phyloP scores from a whole-genome alignment of 495 filamentous ascomycete species.

The Hypoxylon subgilvum region DNA sequence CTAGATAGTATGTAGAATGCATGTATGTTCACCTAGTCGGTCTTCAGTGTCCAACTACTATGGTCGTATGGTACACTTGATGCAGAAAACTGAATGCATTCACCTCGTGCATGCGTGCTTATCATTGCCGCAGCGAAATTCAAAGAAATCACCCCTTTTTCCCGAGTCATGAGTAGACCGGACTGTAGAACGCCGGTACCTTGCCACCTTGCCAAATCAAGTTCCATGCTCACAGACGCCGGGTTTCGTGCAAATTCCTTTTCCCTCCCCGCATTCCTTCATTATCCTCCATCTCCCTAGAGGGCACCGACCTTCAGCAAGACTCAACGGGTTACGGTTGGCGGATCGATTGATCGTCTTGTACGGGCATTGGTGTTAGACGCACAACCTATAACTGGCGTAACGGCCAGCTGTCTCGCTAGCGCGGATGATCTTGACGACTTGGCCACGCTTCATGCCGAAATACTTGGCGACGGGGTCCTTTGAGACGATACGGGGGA shows the following conservation, averaged over 20 bases:
- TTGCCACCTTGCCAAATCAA: conserved; percentile 34
- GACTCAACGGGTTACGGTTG: background rate
- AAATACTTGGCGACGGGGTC: conserved; percentile 94
- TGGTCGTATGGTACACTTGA: too few species aligned
- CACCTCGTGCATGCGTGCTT: too few species aligned
- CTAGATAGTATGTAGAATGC: too few species aligned
- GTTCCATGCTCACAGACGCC: conserved; percentile 34
- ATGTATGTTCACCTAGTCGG: too few species aligned
- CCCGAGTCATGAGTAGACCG: conserved; percentile 14
- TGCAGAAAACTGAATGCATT: too few species aligned
- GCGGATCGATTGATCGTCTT: background rate
- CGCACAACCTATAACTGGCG: conserved; percentile 70
- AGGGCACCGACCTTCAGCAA: too few species aligned
- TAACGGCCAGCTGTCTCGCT: conserved; percentile 79
- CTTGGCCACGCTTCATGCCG: conserved; percentile 88
- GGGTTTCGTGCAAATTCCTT: conserved; percentile 15
- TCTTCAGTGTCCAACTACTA: too few species aligned
- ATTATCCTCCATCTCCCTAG: background rate
- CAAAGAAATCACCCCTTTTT: too few species aligned
- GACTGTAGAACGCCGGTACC: conserved; percentile 27
- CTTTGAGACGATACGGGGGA: conserved; percentile 86
- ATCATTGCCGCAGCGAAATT: too few species aligned
- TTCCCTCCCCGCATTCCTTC: background rate
- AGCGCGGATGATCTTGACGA: conserved; percentile 95
- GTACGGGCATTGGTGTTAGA: conserved; percentile 43